Base-by-base conservation (phyloP, 768 basidiomycete genomes). In the Harrya chromipes region DNA sequence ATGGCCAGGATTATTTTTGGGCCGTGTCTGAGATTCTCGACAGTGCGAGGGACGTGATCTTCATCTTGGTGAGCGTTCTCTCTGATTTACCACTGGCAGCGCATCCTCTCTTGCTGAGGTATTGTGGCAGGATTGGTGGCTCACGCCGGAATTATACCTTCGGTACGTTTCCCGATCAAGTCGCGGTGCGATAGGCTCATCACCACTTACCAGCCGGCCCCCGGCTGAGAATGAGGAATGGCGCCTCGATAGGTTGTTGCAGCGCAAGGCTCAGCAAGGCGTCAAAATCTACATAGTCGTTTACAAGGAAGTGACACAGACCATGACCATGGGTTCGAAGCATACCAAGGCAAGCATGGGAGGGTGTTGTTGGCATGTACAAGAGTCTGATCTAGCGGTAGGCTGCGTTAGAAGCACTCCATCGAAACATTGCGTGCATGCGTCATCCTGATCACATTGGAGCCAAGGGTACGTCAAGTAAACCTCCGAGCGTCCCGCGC, bases 1-100 rank as follows among this genome's bases (percentile, higher is more conserved):
- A 95, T 59, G 95, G 95, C 0, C 91, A 97, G 49, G 94, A 98
- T 70, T 98, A 95, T 67, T 89, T 97, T 79, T 97, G 87, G 80
- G 94, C 95, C 0, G 65, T 97, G 31, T 91, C 90, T 1, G 92
- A 95, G 70, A 75, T 94, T 69, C 75, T 97, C n/a, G 87, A 89
- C 40, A 79, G 72, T 29, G 90, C 90, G 3, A 78, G 78, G 50
- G 88, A 95, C 61, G 81, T 70, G 26, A 97, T 98, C 62, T 94
- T 91, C 68, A 97, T 98, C 55, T 59, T 89, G 55, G 94, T 86
- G 47, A 6, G 75, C 57, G 33, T 34, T 17, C 34, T n/a, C 34
- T 37, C 43, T 23, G 29, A 19, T 12, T 33, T 12, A 11, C n/a
- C 9, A n/a, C n/a, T n/a, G n/a, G n/a, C n/a, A 5, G 23, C 42